Conservation (phyloP, 148 eudicot species). For the Nepenthes gracilis region DNA sequence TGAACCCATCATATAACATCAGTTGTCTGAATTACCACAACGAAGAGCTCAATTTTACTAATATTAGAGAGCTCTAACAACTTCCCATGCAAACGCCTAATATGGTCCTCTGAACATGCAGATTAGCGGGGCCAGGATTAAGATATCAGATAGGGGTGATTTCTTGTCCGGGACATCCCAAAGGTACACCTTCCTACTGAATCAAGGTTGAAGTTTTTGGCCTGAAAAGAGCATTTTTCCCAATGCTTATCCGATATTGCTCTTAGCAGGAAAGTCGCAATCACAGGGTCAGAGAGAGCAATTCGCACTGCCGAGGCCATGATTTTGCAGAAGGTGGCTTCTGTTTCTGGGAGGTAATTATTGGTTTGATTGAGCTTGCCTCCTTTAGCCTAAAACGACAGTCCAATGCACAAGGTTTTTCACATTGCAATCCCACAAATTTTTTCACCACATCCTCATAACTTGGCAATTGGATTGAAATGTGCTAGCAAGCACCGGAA, state of each 20-base stretch:
- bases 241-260: neutral
- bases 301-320: conserved; percentile 68
- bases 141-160: conserved; percentile 94
- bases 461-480: no score
- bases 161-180: conserved; percentile 88
- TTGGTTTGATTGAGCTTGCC: conserved; percentile 3
- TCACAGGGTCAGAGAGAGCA: conserved; percentile 77
- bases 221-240: neutral
- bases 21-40: no score
- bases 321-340: conserved; percentile 68
- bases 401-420: no score
- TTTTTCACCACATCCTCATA: no score
- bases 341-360: conserved; percentile 45
- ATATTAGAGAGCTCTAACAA: no score
- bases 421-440: no score
- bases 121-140: conserved; percentile 90
- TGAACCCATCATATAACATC: no score
- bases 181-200: conserved; percentile 34
- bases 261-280: conserved; percentile 85
- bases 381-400: no score
- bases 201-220: neutral
- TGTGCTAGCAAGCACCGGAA: no score
- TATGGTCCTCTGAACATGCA: conserved; percentile 22
- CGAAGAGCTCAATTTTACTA: no score
- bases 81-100: neutral